Base-by-base conservation (phyloP, 2,329 filamentous ascomycete genomes). In the Hirsutella thompsonii region DNA sequence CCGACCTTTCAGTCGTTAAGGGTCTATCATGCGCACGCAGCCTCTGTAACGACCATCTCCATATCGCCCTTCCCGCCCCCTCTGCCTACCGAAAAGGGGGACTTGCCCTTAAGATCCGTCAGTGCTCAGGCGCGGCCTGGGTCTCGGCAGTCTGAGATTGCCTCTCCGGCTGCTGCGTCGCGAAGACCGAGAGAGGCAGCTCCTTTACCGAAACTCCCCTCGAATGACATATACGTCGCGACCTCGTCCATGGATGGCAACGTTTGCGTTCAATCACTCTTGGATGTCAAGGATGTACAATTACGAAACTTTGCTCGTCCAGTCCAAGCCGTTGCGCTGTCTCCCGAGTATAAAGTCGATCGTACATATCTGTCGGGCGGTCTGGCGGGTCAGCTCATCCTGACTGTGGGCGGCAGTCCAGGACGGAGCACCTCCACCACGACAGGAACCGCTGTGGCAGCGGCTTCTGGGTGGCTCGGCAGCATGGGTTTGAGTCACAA, bases 241-340 rank as follows among this genome's bases (percentile, higher is more conserved):
- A 94, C 90, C 1, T 87, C 92, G 0, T 96, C 92, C 0, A 85
- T 94, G 55, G 92, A 98, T 59, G 93, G 92, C 16, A 90, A 95
- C 55, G 86, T 98, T 13, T 96, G 92, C 52, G 77, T 98, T 1
- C 81, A 88, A 44, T 94, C 87, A 1, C 66, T 98, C 18, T 66
- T 92, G 18, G 90, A 98, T 54, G 65, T 82, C 30, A 93, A 88
- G 53, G 92, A 98, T 62, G 88, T 95, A 2, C 81, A 88, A 43
- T 63, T 96, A 21, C 81, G 92, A 21, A 95, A 95, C 57, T 98
- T 96, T 64, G 87, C 86, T 2, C 77, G 93, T 4, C 93, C 93
- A 0, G 79, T 98, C 3, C 88, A 95, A 55, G 80, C 88, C 5
- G 87, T 98, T 2, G 86, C 89, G 0, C 63, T 98, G n/a, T 96